These are phyloP conservation scores for Apium graveolens DNA, from an alignment of 129 eudicot genomes.

Conservation along the genomic window DNA sequence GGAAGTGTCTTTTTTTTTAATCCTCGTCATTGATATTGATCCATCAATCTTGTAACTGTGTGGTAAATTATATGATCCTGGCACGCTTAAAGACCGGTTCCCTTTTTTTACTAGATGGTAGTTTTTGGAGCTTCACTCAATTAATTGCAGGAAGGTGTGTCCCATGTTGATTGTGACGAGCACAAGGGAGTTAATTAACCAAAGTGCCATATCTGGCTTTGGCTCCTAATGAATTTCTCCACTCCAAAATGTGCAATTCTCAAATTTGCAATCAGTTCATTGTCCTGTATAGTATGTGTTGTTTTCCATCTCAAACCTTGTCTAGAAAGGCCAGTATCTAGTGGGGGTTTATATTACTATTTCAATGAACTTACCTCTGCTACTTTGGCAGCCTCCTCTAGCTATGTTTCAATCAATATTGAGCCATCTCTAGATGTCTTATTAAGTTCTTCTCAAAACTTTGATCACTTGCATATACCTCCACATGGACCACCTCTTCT, in stretches of 20 bases:
- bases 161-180: constrained; percentile 15
- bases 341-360: constrained; percentile 15
- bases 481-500: constrained; percentile 5
- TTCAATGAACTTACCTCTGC: constrained; percentile 17
- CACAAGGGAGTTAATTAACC: constrained; percentile 16
- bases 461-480: constrained; percentile 13
- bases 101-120: no score
- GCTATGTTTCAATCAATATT: constrained; percentile 13
- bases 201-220: constrained; percentile 15
- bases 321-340: constrained; percentile 24
- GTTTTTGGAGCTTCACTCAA: neutral
- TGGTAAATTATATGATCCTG: no score
- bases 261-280: constrained; percentile 21
- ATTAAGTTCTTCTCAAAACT: constrained; percentile 4
- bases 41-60: no score
- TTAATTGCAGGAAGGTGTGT: constrained; percentile 15
- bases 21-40: no score
- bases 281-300: constrained; percentile 21
- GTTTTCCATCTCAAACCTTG: constrained; percentile 13
- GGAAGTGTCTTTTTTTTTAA: no score
- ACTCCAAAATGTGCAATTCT: constrained; percentile 16
- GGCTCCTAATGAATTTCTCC: constrained; percentile 4
- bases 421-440: constrained; percentile 10
- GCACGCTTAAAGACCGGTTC: no score
- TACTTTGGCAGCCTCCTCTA: constrained; percentile 12